Conservation (phyloP, 495 filamentous ascomycete genomes). For the Aspergillus baeticus region DNA sequence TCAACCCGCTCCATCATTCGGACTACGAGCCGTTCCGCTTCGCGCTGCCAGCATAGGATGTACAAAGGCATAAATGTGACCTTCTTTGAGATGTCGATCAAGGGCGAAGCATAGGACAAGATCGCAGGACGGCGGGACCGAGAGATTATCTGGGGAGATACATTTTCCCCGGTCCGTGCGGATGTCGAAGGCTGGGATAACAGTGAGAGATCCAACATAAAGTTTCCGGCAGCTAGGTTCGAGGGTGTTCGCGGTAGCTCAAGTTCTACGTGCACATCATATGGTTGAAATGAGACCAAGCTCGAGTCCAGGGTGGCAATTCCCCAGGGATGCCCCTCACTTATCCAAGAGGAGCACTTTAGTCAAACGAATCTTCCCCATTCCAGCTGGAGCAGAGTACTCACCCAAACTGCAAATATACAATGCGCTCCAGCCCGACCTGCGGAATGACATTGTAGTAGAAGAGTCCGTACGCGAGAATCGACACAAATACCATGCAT, state of each 20-base stretch:
- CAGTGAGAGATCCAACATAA: conserved; percentile 85
- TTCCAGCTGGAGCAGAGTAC: background rate
- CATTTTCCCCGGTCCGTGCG: conserved; percentile 20
- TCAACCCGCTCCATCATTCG: conserved; percentile 68
- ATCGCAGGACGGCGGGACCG: conserved; percentile 61
- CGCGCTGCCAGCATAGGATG: conserved; percentile 52
- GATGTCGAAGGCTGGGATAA: conserved; percentile 39
- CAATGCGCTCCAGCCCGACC: conserved; percentile 58
- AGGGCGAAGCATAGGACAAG: conserved; percentile 61
- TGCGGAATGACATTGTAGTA: conserved; percentile 83
- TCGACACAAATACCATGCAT: conserved; percentile 61
- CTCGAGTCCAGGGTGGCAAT: conserved; percentile 36
- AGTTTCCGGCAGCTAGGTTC: conserved; percentile 70
- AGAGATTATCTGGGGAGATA: conserved; percentile 31
- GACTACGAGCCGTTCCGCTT: conserved; percentile 59
- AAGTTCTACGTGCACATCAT: conserved; percentile 69
- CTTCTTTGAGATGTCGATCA: conserved; percentile 52
- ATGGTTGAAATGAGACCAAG: conserved; percentile 49
- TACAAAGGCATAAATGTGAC: conserved; percentile 58
- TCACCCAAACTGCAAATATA: conserved; percentile 83
- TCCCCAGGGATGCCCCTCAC: conserved; percentile 45
- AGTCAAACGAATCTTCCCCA: background rate
- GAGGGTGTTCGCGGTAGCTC: conserved; percentile 63
- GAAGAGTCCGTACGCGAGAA: conserved; percentile 70
- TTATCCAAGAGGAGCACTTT: conserved; percentile 13